Base-by-base conservation (phyloP, 768 basidiomycete species). In the Cytidiella melzeri region DNA sequence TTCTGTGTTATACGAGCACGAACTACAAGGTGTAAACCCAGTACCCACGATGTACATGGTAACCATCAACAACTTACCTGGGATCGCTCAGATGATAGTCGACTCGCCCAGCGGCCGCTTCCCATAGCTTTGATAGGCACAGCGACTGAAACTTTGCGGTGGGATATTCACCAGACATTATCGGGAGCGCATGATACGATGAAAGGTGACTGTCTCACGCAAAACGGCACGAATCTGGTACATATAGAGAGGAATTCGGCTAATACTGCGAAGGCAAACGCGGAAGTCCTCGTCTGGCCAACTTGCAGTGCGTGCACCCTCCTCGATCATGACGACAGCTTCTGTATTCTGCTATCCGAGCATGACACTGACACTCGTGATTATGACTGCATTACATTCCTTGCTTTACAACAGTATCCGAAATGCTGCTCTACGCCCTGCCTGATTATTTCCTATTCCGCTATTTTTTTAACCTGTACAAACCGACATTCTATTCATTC, bases 41-140 rank as follows among this genome's bases (percentile, higher is more conserved):
- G 5, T 34, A n/a, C n/a, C n/a, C n/a, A n/a, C n/a, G 11, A 12
- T 12, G 12, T 3, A 18, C 23, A 13, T n/a, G 40, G 30, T 21
- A 44, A 34, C 2, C 19, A 41, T 6, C 24, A 12, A 23, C 7
- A 1, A 38, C 48, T 13, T 43, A 52, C 51, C 21, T 39, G n/a
- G 51, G 51, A 39, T 30, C 24, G 40, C 51, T 47, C 10, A 52
- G 41, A 28, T 52, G 44, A 28, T 34, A 28, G 36, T 52, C 51
- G 45, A 52, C 51, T 20, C 46, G 51, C 3, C n/a, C 41, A 3
- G 45, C 51, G 3, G 44, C 24, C 4, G 24, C 38, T 20, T 41
- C 41, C 51, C 51, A 52, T 11, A 30, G 26, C 4, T 27, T 18
- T 4, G 45, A 25, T 28, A 52, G 25, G 19, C 37, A 9, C 15